Evolutionary conservation across 2,329 filamentous ascomycete species (phyloP), one percentile per base, ranked within the genome.

Genomic region (Talaromyces sp.): DNA sequence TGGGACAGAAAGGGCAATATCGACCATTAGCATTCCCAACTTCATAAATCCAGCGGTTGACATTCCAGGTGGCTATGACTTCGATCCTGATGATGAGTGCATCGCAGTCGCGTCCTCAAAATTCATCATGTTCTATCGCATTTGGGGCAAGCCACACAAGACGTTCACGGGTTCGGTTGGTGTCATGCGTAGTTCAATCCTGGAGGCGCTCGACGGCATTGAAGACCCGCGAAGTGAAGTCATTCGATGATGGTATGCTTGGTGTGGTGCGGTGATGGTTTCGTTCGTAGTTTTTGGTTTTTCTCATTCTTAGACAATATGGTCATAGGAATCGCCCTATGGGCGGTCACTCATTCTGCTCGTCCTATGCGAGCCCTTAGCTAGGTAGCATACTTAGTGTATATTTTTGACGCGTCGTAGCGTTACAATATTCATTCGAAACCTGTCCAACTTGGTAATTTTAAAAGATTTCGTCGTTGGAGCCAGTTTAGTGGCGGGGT

Each of bases 71-170:
- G 67, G 63, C 48, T 67, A 64, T 31, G 70, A 67, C 66, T 65
- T 70, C 45, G 63, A 67, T 3, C 46, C 63, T 4, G 81, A 84
- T 63, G 89, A 93, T 65, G 90, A 89, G 0, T 96, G 91, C 69
- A 87, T 99, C 64, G 89, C 97, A 17, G 88, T 99, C 55, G 93
- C 92, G 15, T 89, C 90, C 43, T 96, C 91, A 68, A 92, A 97
- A 73, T 95, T 85, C 65, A 88, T 97, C 72, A 94, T 94, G 69
- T 97, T 97, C 67, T 91, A 97, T 72, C 92, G 97, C 75, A 85
- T 99, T 10, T 97, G 92, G 94, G 81, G 82, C n/a, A 82, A 83
- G 2, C 77, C 81, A 40, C 79, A 77, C 64, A 86, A 82, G 66
- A 75, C 77, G 8, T 82, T 79, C 19, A 73, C 77, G 21, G 71